Evolutionary conservation across 352 stramenopile species (phyloP).

Genomic region (Phytophthora palmivora): DNA sequence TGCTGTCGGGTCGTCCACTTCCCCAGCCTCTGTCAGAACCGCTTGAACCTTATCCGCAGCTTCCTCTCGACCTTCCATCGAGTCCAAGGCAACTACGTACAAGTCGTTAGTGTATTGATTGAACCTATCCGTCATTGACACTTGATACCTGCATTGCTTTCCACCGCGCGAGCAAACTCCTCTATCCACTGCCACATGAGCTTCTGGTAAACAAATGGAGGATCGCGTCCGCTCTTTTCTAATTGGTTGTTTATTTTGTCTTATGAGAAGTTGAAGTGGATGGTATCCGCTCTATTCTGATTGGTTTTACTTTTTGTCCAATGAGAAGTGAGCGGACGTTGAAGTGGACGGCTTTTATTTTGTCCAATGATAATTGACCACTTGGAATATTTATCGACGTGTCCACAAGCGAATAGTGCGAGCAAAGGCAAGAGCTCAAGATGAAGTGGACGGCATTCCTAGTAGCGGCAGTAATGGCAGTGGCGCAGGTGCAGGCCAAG

Average conservation of each 20-base stretch:
- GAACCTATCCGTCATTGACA: no score
- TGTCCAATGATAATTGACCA: conserved; percentile 52
- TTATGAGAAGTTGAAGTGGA: no score
- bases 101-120: neutral
- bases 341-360: conserved; percentile 41
- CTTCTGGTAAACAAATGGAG: neutral
- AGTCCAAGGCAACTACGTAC: conserved; percentile 27
- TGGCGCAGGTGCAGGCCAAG: conserved; percentile 63
- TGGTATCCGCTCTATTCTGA: no score
- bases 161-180: conserved; percentile 45
- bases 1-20: conserved; percentile 8
- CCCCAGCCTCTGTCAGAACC: conserved; percentile 14
- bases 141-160: conserved; percentile 37
- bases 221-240: conserved; percentile 11
- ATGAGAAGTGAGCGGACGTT: no score
- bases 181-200: conserved; percentile 45
- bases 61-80: conserved; percentile 22
- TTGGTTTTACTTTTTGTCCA: no score
- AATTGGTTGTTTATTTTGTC: conserved; percentile 42
- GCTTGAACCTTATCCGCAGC: conserved; percentile 16
- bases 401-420: conserved; percentile 25
- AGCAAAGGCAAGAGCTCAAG: conserved; percentile 10
- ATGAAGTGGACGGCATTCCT: conserved; percentile 72
- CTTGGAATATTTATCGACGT: conserved; percentile 17
- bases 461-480: conserved; percentile 42